Percentiles rank a stretch among this genome's conserved stretches.
Conservation (phyloP, 1,139 yeast species). For the Arxiozyma slooffiae region DNA sequence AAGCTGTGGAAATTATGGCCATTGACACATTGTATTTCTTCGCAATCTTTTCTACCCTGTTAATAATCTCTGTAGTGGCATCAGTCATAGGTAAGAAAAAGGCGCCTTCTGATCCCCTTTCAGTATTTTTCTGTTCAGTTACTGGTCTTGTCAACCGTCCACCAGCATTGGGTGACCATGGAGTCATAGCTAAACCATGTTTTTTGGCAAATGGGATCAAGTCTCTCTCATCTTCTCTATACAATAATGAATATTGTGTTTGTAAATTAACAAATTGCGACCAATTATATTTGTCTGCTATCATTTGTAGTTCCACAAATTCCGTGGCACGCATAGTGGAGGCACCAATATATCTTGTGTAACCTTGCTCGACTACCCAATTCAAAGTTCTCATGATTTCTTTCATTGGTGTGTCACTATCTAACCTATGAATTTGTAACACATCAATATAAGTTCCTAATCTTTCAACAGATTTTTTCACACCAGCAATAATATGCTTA, state of each 20-base stretch:
- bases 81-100: conserved; percentile 4
- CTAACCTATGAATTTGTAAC: conserved; percentile 42
- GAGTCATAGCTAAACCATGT: conserved; percentile 37
- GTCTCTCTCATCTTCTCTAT: conserved; percentile 45
- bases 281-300: conserved; percentile 40
- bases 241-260: conserved; percentile 40
- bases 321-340: conserved; percentile 40
- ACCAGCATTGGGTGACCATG: conserved; percentile 44
- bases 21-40: conserved; percentile 37
- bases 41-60: conserved; percentile 45
- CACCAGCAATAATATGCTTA: conserved; percentile 42
- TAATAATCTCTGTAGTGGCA: conserved; percentile 36
- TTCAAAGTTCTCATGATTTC: conserved; percentile 43
- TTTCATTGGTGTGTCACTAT: conserved; percentile 34
- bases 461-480: conserved; percentile 34
- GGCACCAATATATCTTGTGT: conserved; percentile 41
- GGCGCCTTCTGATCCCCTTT: not conserved
- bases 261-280: conserved; percentile 44
- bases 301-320: conserved; percentile 37
- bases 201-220: conserved; percentile 36
- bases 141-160: conserved; percentile 39
- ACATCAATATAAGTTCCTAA: conserved; percentile 34
- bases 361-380: conserved; percentile 38
- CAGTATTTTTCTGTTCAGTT: conserved; percentile 14
- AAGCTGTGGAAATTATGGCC: conserved; percentile 49